phyloP scores from a whole-genome alignment of 495 filamentous ascomycete genomes.

The Letharia lupina region DNA sequence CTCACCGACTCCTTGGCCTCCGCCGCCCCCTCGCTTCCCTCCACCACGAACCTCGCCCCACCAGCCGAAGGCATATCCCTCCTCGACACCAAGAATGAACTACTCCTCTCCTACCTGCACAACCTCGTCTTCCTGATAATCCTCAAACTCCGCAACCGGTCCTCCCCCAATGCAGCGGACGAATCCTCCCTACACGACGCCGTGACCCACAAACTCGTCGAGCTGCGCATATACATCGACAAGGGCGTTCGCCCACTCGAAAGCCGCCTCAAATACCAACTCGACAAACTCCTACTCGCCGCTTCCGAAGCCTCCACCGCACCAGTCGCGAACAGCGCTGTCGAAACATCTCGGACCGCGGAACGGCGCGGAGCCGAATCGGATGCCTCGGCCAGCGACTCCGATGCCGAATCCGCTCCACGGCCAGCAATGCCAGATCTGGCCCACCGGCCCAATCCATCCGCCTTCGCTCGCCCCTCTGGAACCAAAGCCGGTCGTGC shows the following conservation, averaged over 20 bases:
- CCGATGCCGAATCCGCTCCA: constrained; percentile 36
- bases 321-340: constrained; percentile 9
- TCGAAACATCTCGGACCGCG: constrained; percentile 22
- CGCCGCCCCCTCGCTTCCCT: constrained; percentile 53
- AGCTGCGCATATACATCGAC: constrained; percentile 80
- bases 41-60: constrained; percentile 44
- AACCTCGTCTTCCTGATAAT: constrained; percentile 86
- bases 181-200: constrained; percentile 35
- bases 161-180: constrained; percentile 28
- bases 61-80: constrained; percentile 85
- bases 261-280: constrained; percentile 72
- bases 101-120: constrained; percentile 90
- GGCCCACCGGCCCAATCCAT: constrained; percentile 57
- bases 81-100: constrained; percentile 88
- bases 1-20: constrained; percentile 52
- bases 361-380: constrained; percentile 26
- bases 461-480: constrained; percentile 43
- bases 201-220: constrained; percentile 74
- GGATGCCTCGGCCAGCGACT: constrained; percentile 22
- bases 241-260: constrained; percentile 88
- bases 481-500: constrained; percentile 18
- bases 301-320: constrained; percentile 62
- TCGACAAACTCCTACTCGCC: constrained; percentile 81
- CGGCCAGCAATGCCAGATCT: constrained; percentile 51
- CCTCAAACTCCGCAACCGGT: constrained; percentile 60